Evolutionary conservation across 2,329 filamentous ascomycete genomes (phyloP), one percentile per base, ranked within the genome.

Genomic region (Botryosphaeria dothidea): DNA sequence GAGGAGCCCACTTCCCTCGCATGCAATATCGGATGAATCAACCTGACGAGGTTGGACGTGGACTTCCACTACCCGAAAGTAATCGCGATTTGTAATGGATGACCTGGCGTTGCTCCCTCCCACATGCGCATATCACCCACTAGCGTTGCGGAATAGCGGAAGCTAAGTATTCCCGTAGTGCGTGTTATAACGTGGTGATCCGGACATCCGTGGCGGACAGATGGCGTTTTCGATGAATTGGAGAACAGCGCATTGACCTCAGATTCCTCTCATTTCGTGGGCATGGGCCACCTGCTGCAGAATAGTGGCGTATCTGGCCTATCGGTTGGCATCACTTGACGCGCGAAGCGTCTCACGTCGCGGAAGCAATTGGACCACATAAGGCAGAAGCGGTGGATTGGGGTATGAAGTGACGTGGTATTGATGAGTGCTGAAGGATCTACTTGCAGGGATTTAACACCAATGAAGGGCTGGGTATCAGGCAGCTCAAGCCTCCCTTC

Each of bases 381-480:
- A 34, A 23, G 38, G 19, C 3, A 34, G 17, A n/a, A 19, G 15
- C 3, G 8, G 36, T 8, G 4, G 3, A 29, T 34, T 25, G 17
- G 56, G 56, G 19, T 46, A 45, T 21, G 21, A 34, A 46, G 27
- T 60, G 56, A 60, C 41, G 56, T 60, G 41, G 23, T 46, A 60
- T 60, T 60, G 56, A 60, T 60, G 56, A 48, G 9, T 17, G 34
- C 19, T 45, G 38, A 34, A 46, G 31, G 36, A 31, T 34, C 56
- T 60, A 48, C 56, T 34, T 48, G 38, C 25, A 34, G 41, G 38
- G 56, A 23, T n/a, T n/a, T 60, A 46, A 60, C 38, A 46, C 27
- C 41, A 46, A 45, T n/a, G 41, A 46, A 46, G 56, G 56, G 29
- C 56, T 46, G 56, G 56, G 56, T 60, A 60, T 60, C 56, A 23